Evolutionary conservation across 441 rosid genomes (phyloP).

Genomic region (Jatropha multifida): DNA sequence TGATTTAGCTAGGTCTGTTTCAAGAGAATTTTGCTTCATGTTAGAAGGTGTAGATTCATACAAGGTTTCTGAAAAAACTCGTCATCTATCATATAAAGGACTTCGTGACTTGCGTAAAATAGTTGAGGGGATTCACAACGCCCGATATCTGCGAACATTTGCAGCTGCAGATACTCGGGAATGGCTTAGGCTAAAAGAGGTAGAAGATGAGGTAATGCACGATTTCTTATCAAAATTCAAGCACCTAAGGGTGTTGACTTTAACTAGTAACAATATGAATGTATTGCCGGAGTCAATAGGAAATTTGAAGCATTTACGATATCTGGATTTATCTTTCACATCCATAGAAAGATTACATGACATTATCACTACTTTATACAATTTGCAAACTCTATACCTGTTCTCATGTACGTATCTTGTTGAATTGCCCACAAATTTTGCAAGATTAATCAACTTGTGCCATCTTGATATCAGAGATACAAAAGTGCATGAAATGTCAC

Average conservation of each 20-base stretch:
- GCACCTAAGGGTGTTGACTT: not conserved
- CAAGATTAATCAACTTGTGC: not conserved
- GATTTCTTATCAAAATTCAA: not conserved
- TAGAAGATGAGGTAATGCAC: conserved; percentile 7
- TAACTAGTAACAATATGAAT: conserved; percentile 6
- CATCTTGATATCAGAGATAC: not conserved
- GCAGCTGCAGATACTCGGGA: not conserved
- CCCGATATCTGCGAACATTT: conserved; percentile 1
- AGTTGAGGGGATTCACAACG: not conserved
- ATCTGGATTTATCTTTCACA: not conserved
- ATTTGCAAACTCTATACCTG: not conserved
- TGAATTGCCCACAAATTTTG: not conserved
- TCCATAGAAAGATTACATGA: not conserved
- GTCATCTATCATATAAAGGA: not conserved
- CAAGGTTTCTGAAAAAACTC: not conserved
- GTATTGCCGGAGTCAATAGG: conserved; percentile 29
- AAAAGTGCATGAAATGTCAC: not conserved
- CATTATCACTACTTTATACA: not conserved
- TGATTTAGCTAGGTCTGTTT: conserved; percentile 27
- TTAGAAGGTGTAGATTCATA: conserved; percentile 3
- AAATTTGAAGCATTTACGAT: not conserved
- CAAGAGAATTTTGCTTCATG: conserved; percentile 21
- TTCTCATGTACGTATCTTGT: not conserved
- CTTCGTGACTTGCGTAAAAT: not conserved
- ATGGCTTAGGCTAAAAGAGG: not conserved